Base-by-base conservation (phyloP, 495 filamentous ascomycete genomes). In the Lophiostoma macrostomum region DNA sequence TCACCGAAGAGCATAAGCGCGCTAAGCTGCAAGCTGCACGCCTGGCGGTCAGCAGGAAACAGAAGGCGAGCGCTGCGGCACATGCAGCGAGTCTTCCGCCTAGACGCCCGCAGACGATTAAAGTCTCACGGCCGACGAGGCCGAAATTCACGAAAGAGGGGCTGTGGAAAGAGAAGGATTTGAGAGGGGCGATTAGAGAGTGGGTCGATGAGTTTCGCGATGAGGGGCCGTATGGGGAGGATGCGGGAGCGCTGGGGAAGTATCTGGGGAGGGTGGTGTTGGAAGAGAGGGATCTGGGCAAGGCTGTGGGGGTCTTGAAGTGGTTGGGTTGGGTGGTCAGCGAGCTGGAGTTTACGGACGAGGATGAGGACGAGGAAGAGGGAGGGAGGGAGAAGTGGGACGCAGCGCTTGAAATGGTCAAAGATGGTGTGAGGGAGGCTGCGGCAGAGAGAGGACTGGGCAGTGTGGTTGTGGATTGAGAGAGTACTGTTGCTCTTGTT, bases 271-370 rank as follows among this genome's bases (percentile, higher is more conserved):
- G 75, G 27, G 88, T 95, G 5, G 77, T 91, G 0, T 28, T 66
- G 2, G 83, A 88, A 23, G 90, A 95, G 68, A 72, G 75, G 52
- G 80, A 95, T 65, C 73, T 95, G 70, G 80, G 77, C 14, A 93
- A 93, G 67, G 86, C 80, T 4, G 76, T 81, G 0, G 78, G 76
- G 5, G 69, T 90, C 5, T 74, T 84, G 0, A 77, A 71, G 54
- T 95, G 89, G 88, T 44, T 95, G 25, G 76, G 64, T 12, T 90
- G 85, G 81, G 67, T 90, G 1, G 69, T 93, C 22, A 79, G 77
- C 23, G 80, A 85, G 34, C 68, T 67, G 7, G 69, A 65, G 16
- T 65, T 48, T 27, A 46, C 31, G 7, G 55, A 25, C 11, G 45
- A 50, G 19, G 67, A 57, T 3, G 49, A 47, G 56, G 64, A 61